phyloP scores from a whole-genome alignment of 805 yeast genomes.

The Yamadazyma paraphyllophila region DNA sequence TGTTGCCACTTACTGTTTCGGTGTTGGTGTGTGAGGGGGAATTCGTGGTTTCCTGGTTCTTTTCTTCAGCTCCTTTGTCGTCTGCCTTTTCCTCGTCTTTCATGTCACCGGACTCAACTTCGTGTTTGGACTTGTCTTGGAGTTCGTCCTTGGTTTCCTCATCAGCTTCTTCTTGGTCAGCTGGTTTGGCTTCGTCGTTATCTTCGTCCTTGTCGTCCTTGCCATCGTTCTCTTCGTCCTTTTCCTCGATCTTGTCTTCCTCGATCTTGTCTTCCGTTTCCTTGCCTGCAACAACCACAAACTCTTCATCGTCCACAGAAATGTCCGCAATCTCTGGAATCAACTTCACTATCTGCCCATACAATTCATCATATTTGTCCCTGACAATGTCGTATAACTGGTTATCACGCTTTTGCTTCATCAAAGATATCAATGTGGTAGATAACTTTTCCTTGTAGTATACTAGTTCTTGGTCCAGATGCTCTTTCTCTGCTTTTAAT shows the following conservation, averaged over 20 bases:
- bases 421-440: neutral
- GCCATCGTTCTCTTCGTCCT: no score
- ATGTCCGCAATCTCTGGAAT: conserved; percentile 10
- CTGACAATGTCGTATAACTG: conserved; percentile 13
- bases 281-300: neutral
- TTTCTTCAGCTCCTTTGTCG: neutral
- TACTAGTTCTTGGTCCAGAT: neutral
- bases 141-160: conserved; percentile 1
- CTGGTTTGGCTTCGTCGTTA: no score
- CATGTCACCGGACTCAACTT: neutral
- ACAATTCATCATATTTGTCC: conserved; percentile 6
- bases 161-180: no score
- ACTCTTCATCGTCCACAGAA: conserved; percentile 10
- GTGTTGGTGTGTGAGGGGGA: no score
- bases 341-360: conserved; percentile 7
- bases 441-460: conserved; percentile 1
- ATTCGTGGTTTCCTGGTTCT: no score
- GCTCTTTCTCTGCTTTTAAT: neutral
- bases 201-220: neutral
- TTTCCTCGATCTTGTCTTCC: conserved; percentile 2
- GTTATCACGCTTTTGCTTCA: conserved; percentile 1
- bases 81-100: neutral
- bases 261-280: neutral
- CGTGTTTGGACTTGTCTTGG: neutral
- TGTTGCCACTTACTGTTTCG: neutral